A percentile compares a stretch with the other conserved stretches of the same genome.
phyloP scores from a whole-genome alignment of 139 green algal species.

The Eudorina sp. region DNA sequence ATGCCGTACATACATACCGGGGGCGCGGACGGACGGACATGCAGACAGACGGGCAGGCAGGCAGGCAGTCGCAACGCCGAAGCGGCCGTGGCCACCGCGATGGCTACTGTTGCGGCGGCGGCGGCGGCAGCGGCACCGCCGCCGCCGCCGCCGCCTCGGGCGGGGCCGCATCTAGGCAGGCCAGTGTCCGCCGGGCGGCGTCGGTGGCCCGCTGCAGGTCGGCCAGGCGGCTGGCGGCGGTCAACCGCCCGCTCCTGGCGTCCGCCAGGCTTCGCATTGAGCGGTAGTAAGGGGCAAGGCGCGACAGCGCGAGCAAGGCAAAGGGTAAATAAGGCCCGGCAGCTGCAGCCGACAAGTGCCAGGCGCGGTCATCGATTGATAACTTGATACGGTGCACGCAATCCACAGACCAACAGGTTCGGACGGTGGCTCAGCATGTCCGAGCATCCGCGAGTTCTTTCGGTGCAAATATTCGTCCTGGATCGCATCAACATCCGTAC shows the following conservation, averaged over 20 bases:
- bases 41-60: too few species aligned
- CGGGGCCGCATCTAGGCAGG: not conserved
- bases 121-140: too few species aligned
- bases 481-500: too few species aligned
- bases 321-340: not conserved
- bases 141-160: too few species aligned
- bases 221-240: constrained; percentile 12
- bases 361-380: too few species aligned
- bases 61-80: too few species aligned
- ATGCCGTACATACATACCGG: too few species aligned
- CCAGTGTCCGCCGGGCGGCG: constrained; percentile 8
- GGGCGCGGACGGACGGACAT: too few species aligned
- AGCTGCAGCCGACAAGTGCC: not conserved
- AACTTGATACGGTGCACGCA: not conserved
- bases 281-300: not conserved
- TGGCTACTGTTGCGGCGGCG: not conserved
- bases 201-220: constrained; percentile 25
- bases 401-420: not conserved
- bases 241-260: not conserved
- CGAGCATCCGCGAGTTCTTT: too few species aligned
- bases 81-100: not conserved
- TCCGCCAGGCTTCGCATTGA: not conserved
- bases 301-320: not conserved
- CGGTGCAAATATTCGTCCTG: too few species aligned
- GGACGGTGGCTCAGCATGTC: not conserved